Evolutionary conservation across 805 yeast species (phyloP).

Genomic region (Wickerhamomyces queroliae): DNA sequence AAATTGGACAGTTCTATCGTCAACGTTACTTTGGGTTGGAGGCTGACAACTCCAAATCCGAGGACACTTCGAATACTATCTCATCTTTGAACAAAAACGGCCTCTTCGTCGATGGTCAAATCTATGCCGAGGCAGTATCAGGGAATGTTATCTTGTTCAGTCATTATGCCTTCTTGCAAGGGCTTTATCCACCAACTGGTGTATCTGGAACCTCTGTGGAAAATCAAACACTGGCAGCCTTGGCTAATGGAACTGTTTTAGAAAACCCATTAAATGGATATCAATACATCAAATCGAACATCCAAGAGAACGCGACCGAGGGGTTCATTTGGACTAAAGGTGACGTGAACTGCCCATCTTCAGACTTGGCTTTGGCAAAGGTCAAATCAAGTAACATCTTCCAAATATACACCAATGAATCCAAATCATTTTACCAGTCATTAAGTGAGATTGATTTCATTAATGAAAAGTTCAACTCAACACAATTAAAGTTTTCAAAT

Average conservation of each 20-base stretch:
- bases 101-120: constrained; percentile 29
- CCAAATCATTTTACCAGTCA: constrained; percentile 33
- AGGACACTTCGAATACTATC: constrained; percentile 25
- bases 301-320: constrained; percentile 29
- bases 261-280: constrained; percentile 37
- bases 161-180: constrained; percentile 40
- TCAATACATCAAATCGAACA: constrained; percentile 38
- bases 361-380: constrained; percentile 26
- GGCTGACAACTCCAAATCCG: constrained; percentile 17
- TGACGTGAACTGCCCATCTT: constrained; percentile 35
- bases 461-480: constrained; percentile 15
- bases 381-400: constrained; percentile 27
- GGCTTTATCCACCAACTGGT: constrained; percentile 38
- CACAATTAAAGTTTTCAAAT: constrained; percentile 30
- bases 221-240: constrained; percentile 24
- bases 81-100: constrained; percentile 28
- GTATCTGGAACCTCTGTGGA: constrained; percentile 14
- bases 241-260: constrained; percentile 33
- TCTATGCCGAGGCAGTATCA: constrained; percentile 29
- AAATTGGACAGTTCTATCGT: constrained; percentile 35
- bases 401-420: constrained; percentile 23
- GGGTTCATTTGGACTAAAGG: constrained; percentile 37
- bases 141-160: constrained; percentile 33
- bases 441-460: constrained; percentile 24
- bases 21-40: constrained; percentile 36